Evolutionary conservation across 176 grass and related monocot species (phyloP), one percentile per base, ranked within the genome.

Genomic region (Triticum monococcum): DNA sequence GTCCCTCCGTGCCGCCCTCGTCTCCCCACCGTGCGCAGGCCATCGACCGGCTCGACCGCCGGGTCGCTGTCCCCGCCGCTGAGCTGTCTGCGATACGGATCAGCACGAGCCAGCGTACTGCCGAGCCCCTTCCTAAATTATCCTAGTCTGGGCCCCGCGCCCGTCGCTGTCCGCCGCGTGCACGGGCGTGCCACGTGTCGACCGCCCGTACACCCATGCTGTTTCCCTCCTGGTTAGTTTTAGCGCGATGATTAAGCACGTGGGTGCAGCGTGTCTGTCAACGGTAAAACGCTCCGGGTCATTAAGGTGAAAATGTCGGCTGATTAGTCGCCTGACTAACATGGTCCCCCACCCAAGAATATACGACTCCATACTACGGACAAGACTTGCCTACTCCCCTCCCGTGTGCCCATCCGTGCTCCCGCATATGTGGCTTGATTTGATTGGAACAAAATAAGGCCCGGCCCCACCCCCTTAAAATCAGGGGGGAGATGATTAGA

Each of bases 11-110:
- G 48, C 11, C 74, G 22, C 8, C 28, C 12, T 2, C 30, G 18
- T 10, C 22, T 18, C n/a, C 79, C 45, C 45, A 60, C 59, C 79
- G 71, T 69, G 73, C 68, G 85, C 37, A 54, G 50, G 16, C 52
- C 52, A 52, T 20, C 52, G 18, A 8, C 52, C 5, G 52, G 18
- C 52, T 59, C 18, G 54, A 7, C 54, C 2, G 1, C 7, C 9
- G 3, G 12, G 79, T 82, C 70, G 25, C 64, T 11, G 80, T 63
- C 64, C 84, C 71, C 37, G 80, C 64, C 67, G 36, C 64, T 28
- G 64, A 84, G 37, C 86, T 88, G 80, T 64, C 61, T 13, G 82
- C 41, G 43, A 75, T 3, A 75, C 80, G 87, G 82, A 80, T 75
- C 0, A 75, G 68, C 87, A 75, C 16, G 16, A 12, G 30, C 59